These are phyloP conservation scores for Endoconidiophora polonica DNA, from an alignment of 2,329 filamentous ascomycete genomes.

Conservation along the genomic window DNA sequence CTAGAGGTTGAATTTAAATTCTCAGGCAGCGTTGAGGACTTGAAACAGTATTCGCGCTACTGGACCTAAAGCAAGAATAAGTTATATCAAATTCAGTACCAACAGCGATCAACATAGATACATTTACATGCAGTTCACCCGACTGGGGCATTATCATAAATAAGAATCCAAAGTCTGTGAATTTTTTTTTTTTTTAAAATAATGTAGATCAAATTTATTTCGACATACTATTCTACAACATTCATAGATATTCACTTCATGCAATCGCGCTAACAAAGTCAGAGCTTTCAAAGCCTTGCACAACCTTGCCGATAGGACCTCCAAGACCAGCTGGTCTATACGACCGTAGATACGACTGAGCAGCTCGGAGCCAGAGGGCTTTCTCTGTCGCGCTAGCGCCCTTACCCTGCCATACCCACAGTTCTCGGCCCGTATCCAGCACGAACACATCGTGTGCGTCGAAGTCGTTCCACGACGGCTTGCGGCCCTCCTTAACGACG, in stretches of 20 bases:
- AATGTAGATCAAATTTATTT: too few relatives aligned
- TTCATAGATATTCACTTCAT: neutral
- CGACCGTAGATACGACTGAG: constrained; percentile 36
- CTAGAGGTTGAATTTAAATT: constrained; percentile 61
- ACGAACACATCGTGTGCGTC: constrained; percentile 46
- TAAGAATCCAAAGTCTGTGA: too few relatives aligned
- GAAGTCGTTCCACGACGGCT: constrained; percentile 31
- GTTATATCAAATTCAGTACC: too few relatives aligned
- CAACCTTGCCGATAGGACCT: constrained; percentile 37
- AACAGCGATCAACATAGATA: too few relatives aligned
- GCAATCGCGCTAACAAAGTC: constrained; percentile 33
- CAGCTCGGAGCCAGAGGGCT: constrained; percentile 41
- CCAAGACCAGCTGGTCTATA: neutral
- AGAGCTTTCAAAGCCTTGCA: constrained; percentile 36
- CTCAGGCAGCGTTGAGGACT: constrained; percentile 50
- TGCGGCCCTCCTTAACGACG: constrained; percentile 37
- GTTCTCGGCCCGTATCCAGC: constrained; percentile 36
- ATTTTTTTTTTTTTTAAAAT: too few relatives aligned
- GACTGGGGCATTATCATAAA: too few relatives aligned
- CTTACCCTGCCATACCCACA: constrained; percentile 52
- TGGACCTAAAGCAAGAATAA: constrained; percentile 40
- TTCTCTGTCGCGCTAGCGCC: constrained; percentile 41
- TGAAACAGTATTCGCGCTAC: constrained; percentile 56
- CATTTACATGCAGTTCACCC: too few relatives aligned
- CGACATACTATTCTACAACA: neutral